A percentile compares a stretch with the other conserved stretches of the same genome.
Evolutionary conservation across 306 rosid species (phyloP).

Genomic region (Casuarina glauca): DNA sequence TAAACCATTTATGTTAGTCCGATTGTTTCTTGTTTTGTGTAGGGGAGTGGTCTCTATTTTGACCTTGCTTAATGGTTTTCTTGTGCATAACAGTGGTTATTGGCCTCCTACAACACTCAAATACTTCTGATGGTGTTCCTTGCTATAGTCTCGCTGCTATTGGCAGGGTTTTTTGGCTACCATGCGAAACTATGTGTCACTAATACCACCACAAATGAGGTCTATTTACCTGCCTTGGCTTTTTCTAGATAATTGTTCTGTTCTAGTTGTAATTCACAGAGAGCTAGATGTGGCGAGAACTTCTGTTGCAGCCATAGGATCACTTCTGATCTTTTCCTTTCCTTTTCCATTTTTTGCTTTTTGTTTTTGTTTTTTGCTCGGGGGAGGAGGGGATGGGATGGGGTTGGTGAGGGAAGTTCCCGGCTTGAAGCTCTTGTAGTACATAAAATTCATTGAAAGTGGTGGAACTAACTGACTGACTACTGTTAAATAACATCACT

Average conservation of each 20-base stretch:
- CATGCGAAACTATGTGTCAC: slow-evolving; percentile 87
- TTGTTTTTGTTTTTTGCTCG: background rate
- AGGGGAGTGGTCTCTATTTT: background rate
- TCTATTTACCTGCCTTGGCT: slow-evolving; percentile 27
- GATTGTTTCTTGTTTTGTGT: background rate
- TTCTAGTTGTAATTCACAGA: slow-evolving; percentile 9
- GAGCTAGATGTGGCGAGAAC: background rate
- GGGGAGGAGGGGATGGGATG: background rate
- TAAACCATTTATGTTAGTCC: background rate
- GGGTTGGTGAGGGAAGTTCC: background rate
- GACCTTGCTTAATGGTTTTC: slow-evolving; percentile 19
- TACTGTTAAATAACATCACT: background rate
- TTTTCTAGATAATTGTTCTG: slow-evolving; percentile 20
- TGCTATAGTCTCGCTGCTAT: slow-evolving; percentile 64
- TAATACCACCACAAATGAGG: slow-evolving; percentile 97
- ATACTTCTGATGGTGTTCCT: slow-evolving; percentile 81
- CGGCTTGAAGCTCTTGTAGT: background rate
- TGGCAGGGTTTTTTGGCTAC: slow-evolving; percentile 85
- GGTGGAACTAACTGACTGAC: background rate
- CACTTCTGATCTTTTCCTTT: background rate
- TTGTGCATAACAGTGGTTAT: slow-evolving; percentile 64
- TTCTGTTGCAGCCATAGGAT: background rate
- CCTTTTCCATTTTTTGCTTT: background rate
- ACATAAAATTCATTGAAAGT: background rate
- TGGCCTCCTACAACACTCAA: slow-evolving; percentile 86